Evolutionary conservation across 2,329 filamentous ascomycete genomes (phyloP), one percentile per base, ranked within the genome.

Genomic region (Fusarium oligoseptatum): DNA sequence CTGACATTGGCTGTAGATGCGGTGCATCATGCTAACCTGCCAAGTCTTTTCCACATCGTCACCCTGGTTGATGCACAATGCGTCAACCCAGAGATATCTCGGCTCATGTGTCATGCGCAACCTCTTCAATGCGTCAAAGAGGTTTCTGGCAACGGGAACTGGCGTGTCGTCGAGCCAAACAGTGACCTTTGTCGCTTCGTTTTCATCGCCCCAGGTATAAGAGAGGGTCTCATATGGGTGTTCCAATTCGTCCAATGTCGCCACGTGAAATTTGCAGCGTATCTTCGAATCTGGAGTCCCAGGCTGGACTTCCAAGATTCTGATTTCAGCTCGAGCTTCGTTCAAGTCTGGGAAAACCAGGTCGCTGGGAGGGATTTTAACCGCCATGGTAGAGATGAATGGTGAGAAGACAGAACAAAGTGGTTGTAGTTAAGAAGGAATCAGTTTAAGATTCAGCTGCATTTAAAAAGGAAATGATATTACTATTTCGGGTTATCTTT

Each of bases 21-120:
- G 60, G 22, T 63, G 14, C 60, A 63, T 63, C 43, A 63, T 63
- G 32, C 60, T 52, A 15, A 63, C 60, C 43, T 63, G 60, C 45
- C 36, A 22, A 2, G 43, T 52, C 5, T 63, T 63, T 63, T 63
- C 60, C 20, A 37, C 20, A 17, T 55, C 32, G 15, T 63, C 60
- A 9, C 6, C 15, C 27, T 63, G 60, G 6, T 63, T 63, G 11
- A 63, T 63, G 34, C 60, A 63, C 3, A 63, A 2, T 3, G 60
- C 60, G 7, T 63, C 60, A 8, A 63, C 22, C 60, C 43, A 63
- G 17, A 63, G 60, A 27, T 32, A 22, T 22, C 60, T 22, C 11
- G 43, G 17, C n/a, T 37, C 32, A 17, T 63, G 20, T 2, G 32
- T 20, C 29, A 63, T 48, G 3, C 60, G 60, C 15, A 63, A 4